Percentiles rank a stretch among this genome's conserved stretches.
These are phyloP conservation scores for Vanilla planifolia DNA, from an alignment of 106 monocot genomes.

Conservation along the genomic window DNA sequence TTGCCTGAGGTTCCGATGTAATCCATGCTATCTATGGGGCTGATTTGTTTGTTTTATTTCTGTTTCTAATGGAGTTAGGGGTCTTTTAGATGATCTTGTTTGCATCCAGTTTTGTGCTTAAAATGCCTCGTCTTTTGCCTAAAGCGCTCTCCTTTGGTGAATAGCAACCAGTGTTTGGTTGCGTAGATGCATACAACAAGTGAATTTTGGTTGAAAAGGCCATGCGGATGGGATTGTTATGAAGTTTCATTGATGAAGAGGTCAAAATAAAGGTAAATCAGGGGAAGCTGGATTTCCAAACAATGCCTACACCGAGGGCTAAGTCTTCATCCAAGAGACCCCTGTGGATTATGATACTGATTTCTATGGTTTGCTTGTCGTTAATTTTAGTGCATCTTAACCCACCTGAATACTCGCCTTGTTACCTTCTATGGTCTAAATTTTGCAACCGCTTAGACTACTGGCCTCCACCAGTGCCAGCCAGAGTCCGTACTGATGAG, in stretches of 20 bases:
- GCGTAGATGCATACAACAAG: too few relatives aligned
- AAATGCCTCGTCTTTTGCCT: too few relatives aligned
- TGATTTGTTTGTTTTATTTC: too few relatives aligned
- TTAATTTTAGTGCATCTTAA: slow-evolving; percentile 60
- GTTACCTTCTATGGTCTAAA: slow-evolving; percentile 48
- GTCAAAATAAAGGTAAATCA: slow-evolving; percentile 25
- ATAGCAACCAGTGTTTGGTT: too few relatives aligned
- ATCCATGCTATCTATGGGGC: too few relatives aligned
- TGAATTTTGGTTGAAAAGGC: too few relatives aligned
- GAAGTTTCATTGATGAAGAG: slow-evolving; percentile 1
- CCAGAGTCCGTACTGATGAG: slow-evolving; percentile 51
- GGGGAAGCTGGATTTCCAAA: slow-evolving; percentile 18
- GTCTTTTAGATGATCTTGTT: too few relatives aligned
- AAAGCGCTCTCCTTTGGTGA: too few relatives aligned
- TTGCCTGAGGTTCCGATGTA: too few relatives aligned
- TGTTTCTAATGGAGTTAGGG: too few relatives aligned
- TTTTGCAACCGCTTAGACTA: slow-evolving; percentile 40
- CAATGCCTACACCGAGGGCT: slow-evolving; percentile 34
- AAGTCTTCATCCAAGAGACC: slow-evolving; percentile 65
- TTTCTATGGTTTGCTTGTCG: slow-evolving; percentile 54
- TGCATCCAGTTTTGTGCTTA: too few relatives aligned
- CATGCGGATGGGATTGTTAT: too few relatives aligned
- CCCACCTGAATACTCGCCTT: slow-evolving; percentile 46
- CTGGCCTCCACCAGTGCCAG: slow-evolving; percentile 52
- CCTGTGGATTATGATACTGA: slow-evolving; percentile 68